Conservation (phyloP, 163 green algal species). For the Coccomyxa subellipsoidea region DNA sequence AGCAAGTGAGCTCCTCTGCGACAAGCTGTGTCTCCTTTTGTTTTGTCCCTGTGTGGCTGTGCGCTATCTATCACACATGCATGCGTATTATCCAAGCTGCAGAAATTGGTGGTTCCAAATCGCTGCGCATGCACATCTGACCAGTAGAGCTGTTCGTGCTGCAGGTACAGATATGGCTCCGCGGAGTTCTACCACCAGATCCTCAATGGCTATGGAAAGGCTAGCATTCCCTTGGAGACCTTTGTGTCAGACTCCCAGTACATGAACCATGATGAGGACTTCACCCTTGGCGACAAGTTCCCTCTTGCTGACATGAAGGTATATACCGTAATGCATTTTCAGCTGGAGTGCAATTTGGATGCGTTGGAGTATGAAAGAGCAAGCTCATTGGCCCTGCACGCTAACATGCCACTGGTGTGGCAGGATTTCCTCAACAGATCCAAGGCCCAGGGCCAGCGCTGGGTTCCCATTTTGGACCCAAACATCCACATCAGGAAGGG, state of each 20-base stretch:
- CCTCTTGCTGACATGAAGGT: slow-evolving; percentile 22
- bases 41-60: too few species aligned
- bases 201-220: slow-evolving; percentile 45
- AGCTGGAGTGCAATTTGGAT: too few species aligned
- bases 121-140: too few species aligned
- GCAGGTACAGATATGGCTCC: slow-evolving; percentile 54
- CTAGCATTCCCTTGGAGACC: slow-evolving; percentile 55
- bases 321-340: too few species aligned
- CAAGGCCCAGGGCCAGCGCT: slow-evolving; percentile 46
- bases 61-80: too few species aligned
- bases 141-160: too few species aligned
- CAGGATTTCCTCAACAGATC: slow-evolving; percentile 34
- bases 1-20: slow-evolving; percentile 37
- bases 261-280: slow-evolving; percentile 57
- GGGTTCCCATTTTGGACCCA: slow-evolving; percentile 67
- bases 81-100: too few species aligned
- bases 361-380: neutral
- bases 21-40: too few species aligned
- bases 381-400: too few species aligned
- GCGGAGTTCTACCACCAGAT: slow-evolving; percentile 44
- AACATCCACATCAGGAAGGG: slow-evolving; percentile 16
- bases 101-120: neutral
- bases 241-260: slow-evolving; percentile 59
- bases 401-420: neutral
- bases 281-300: slow-evolving; percentile 45